phyloP scores from a whole-genome alignment of 257 asterid species.

The Nemophila menziesii region DNA sequence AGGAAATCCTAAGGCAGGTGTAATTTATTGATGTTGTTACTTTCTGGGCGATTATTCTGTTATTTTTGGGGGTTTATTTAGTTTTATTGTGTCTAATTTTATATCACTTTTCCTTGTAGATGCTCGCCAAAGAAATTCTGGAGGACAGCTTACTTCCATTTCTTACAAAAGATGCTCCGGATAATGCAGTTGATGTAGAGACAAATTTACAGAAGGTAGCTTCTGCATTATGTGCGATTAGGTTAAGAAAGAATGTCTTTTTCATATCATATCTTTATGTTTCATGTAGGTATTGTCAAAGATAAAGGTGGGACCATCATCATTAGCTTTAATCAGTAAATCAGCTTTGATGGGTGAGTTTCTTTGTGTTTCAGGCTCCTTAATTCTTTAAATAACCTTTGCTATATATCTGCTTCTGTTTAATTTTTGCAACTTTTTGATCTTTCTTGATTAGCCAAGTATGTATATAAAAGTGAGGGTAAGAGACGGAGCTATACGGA shows the following conservation, averaged over 20 bases:
- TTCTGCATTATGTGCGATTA: constrained; percentile 9
- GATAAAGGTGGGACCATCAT: constrained; percentile 84
- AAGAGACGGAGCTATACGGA: constrained; percentile 58
- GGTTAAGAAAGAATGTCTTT: neutral
- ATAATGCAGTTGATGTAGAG: constrained; percentile 45
- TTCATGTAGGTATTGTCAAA: constrained; percentile 65
- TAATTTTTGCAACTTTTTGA: neutral
- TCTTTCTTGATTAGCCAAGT: constrained; percentile 38
- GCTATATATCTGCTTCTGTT: constrained; percentile 4
- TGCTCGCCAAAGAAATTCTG: constrained; percentile 81
- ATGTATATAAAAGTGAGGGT: constrained; percentile 67
- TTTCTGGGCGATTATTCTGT: neutral
- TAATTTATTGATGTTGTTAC: constrained; percentile 7
- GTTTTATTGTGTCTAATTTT: neutral
- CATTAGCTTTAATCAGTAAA: constrained; percentile 74
- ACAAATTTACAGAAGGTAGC: constrained; percentile 54
- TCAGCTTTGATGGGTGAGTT: constrained; percentile 78
- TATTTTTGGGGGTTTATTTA: neutral
- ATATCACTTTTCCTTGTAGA: constrained; percentile 25
- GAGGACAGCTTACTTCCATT: constrained; percentile 70
- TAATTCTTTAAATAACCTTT: neutral
- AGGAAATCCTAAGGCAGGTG: constrained; percentile 89
- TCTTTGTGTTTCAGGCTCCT: constrained; percentile 1
- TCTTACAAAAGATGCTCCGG: constrained; percentile 48
- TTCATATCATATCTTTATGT: neutral